Base-by-base conservation (phyloP, 768 basidiomycete genomes). In the Rubroboletus satanas region DNA sequence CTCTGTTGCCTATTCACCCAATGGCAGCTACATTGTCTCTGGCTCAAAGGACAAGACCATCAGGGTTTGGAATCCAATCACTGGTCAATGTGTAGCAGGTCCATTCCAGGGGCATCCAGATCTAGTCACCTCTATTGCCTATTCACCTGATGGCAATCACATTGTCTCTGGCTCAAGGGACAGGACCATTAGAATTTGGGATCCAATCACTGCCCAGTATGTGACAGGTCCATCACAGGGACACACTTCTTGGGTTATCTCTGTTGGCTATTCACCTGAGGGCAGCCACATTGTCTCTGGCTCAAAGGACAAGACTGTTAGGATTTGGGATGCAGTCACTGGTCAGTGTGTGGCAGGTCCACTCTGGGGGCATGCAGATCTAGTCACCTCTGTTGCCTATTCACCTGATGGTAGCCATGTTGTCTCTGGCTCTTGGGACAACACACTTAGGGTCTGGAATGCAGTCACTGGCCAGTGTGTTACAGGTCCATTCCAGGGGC, bases 151-250 rank as follows among this genome's bases (percentile, higher is more conserved):
- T 60, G 55, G 59, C 0, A 56, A 12, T 23, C 43, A 51, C 1
- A 41, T 73, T 32, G 61, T 58, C 32, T 66, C 68, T 51, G 63
- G 66, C 14, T 67, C 66, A 6, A 0, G 28, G 9, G 67, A 71
- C 51, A 57, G 51, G 23, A 66, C 58, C 0, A 41, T 70, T 9
- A 65, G 62, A 44, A 9, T 68, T 10, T 67, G 66, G 66, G 15
- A 55, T 45, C 10, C 51, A 44, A 18, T 2, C 23, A 51, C 57
- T 57, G 49, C 64, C 17, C 50, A 55, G 33, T 49, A 52, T 58
- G 17, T 66, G 44, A 54, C 35, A 52, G n/a, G n/a, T n/a, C n/a
- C n/a, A n/a, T n/a, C n/a, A n/a, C n/a, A n/a, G n/a, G n/a, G n/a
- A n/a, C n/a, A n/a, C n/a, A n/a, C n/a, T n/a, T n/a, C n/a, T n/a